Base-by-base conservation (phyloP, 306 rosid genomes). In the Delonix regia region DNA sequence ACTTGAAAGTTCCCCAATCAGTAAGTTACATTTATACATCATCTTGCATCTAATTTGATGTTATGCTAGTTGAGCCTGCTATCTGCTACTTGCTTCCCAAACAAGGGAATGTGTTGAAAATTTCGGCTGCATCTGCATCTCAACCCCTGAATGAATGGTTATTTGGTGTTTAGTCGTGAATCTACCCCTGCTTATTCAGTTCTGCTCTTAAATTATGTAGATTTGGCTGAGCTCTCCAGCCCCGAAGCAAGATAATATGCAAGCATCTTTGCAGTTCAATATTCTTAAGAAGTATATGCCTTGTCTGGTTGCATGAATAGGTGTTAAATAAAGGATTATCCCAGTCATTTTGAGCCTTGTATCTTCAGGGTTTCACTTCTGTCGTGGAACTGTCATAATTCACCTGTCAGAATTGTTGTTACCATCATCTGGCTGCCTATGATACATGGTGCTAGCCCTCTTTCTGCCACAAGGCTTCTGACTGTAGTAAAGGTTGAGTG, bases 231-330 rank as follows among this genome's bases (percentile, higher is more conserved):
- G 87, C 87, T 88, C 87, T 78, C 62, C 84, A 74, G 90, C 76
- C 83, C 45, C 51, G 87, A 55, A 62, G 91, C 82, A 81, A 81
- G 80, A 87, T 82, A 82, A 82, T 62, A 78, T 83, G 84, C 88
- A 83, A 80, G 79, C 86, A 66, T 80, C 83, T 81, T 78, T 49
- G 59, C 81, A 53, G 81, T 88, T 83, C 82, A 44, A 84, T 75
- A 79, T 78, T 88, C 67, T 38, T 78, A 82, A 82, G 80, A 77
- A 78, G 88, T 85, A 84, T 83, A 83, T 74, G 89, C 93, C 83
- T 89, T 88, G 87, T 93, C 88, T 82, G 90, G 90, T 90, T 90
- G 82, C 88, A 71, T 84, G 90, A 90, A 87, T 90, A 89, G 90
- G 82, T 82, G 86, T 79, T 86, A 79, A 65, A 71, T 64, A 76